phyloP scores from a whole-genome alignment of 2,329 filamentous ascomycete species.

The Aureobasidium sp. region DNA sequence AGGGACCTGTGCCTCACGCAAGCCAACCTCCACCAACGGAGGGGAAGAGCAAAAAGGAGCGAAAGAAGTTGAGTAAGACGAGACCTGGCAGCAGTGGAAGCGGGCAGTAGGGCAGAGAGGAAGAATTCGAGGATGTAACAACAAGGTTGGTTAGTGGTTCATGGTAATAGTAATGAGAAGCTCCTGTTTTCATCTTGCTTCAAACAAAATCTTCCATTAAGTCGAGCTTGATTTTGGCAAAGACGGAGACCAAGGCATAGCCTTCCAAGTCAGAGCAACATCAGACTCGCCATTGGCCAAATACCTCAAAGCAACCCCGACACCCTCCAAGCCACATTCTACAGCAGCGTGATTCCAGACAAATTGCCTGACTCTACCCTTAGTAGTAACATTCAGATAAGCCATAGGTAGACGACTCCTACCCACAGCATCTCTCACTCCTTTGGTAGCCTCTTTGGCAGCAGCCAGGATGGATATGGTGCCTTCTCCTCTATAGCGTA shows the following conservation, averaged over 20 bases:
- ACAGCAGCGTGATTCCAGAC: constrained; percentile 76
- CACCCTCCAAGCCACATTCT: constrained; percentile 67
- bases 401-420: constrained; percentile 76
- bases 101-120: neutral
- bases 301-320: constrained; percentile 29
- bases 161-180: constrained; percentile 12
- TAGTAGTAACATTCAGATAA: constrained; percentile 67
- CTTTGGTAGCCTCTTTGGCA: constrained; percentile 77
- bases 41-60: constrained; percentile 10
- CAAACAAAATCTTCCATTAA: neutral
- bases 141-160: neutral
- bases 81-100: constrained; percentile 17
- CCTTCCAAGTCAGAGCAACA: constrained; percentile 34
- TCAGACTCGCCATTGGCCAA: constrained; percentile 22
- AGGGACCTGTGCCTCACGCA: neutral
- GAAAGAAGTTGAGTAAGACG: constrained; percentile 20
- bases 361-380: constrained; percentile 71
- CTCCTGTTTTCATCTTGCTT: neutral
- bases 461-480: constrained; percentile 78
- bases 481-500: constrained; percentile 71
- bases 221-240: neutral
- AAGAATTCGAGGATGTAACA: neutral
- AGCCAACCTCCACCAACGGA: neutral
- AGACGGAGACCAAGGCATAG: constrained; percentile 26
- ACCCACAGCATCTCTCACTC: constrained; percentile 77